Conservation (phyloP, 2,329 filamentous ascomycete species). For the Apiospora phragmitis region DNA sequence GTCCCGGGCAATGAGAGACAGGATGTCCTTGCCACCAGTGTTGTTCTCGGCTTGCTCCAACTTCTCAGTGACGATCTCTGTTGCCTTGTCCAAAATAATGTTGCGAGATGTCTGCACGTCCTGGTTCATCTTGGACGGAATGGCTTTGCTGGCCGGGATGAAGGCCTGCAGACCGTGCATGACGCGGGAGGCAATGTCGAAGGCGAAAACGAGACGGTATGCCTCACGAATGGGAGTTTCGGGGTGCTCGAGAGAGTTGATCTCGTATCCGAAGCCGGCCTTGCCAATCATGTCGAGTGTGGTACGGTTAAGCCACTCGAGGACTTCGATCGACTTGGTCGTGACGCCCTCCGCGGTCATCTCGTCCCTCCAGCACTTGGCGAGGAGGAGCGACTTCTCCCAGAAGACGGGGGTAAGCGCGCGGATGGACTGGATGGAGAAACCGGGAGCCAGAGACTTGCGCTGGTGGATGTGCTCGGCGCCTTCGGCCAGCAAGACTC, state of each 20-base stretch:
- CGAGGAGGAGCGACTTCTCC: constrained; percentile 42
- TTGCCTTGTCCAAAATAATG: constrained; percentile 37
- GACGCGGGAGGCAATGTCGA: constrained; percentile 36
- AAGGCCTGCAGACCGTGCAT: constrained; percentile 43
- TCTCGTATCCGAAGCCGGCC: constrained; percentile 42
- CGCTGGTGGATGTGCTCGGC: constrained; percentile 42
- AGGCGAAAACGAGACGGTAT: constrained; percentile 43
- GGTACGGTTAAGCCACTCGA: constrained; percentile 44
- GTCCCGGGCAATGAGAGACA: constrained; percentile 41
- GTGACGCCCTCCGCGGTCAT: constrained; percentile 30
- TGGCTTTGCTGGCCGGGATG: constrained; percentile 38
- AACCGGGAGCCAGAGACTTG: constrained; percentile 38
- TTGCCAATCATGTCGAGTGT: constrained; percentile 45
- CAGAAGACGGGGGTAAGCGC: constrained; percentile 39
- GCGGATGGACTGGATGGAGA: constrained; percentile 39
- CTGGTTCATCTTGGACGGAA: constrained; percentile 39
- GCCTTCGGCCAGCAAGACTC: constrained; percentile 43
- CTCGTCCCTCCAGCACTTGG: constrained; percentile 40
- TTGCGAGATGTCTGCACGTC: constrained; percentile 34
- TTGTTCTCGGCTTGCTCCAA: constrained; percentile 33
- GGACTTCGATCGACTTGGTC: constrained; percentile 35
- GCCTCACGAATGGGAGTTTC: constrained; percentile 38
- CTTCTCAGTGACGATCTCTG: constrained; percentile 37
- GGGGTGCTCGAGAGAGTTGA: constrained; percentile 39
- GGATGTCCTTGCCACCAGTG: constrained; percentile 36